Evolutionary conservation across 2,329 filamentous ascomycete genomes (phyloP), one percentile per base, ranked within the genome.

Genomic region (Sporothrix euskadiensis): DNA sequence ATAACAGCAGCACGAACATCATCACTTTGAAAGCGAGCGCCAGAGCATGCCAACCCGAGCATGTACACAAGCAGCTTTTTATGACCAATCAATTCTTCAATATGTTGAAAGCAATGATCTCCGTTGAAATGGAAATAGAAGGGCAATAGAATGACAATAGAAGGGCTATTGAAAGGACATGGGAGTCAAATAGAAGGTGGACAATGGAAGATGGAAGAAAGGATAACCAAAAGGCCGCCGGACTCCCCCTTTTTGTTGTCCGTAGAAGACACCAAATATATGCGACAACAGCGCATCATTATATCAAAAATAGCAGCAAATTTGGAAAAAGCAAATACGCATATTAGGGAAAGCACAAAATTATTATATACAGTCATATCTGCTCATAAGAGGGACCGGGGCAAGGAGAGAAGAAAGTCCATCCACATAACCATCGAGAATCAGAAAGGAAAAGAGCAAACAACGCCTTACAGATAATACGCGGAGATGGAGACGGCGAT

Each of bases 181-280:
- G 39, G 61, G 44, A 65, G 39, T n/a, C 2, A 6, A 26, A 65
- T 65, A 19, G 59, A 56, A 56, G 52, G 52, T 56, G 52, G 52
- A 56, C 10, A 6, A 14, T 30, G 52, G 52, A 16, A n/a, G 2
- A 12, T 35, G 30, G 47, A 54, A 52, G 19, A 32, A 32, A 26
- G n/a, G 16, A 7, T 52, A 35, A 32, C 2, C n/a, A 12, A 47
- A 52, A 5, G 12, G 12, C 52, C 68, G 35, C 22, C 68, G 68
- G 68, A 70, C 52, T 59, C 52, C 68, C 68, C 68, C 68, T 26
- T 70, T 39, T 44, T 69, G 10, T 49, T 56, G 47, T 69, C 66
- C 66, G 66, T 56, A 19, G 65, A 69, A 54, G 30, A 30, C 56
- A 10, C 30, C 14, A 52, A 35, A 8, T 32, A 68, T 19, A 52